Conservation (phyloP, 2,329 filamentous ascomycete species). For the Colletotrichum godetiae region DNA sequence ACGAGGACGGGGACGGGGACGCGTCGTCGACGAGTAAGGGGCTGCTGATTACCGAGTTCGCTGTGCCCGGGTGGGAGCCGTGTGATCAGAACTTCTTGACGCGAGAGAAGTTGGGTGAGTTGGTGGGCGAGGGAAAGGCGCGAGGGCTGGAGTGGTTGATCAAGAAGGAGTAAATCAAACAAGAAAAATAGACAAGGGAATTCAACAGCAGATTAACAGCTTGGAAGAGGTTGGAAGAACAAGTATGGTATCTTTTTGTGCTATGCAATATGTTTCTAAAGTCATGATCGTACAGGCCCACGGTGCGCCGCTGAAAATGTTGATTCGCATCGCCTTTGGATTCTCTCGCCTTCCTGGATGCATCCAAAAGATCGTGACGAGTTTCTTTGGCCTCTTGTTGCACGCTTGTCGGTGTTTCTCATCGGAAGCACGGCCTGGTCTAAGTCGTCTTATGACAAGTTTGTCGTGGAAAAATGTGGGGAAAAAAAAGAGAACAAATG, state of each 20-base stretch:
- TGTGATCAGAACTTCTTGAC: background rate
- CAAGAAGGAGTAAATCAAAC: background rate
- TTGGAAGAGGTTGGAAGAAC: background rate
- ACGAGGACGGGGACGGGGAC: constrained; percentile 48
- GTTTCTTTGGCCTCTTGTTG: no score
- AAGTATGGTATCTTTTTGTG: background rate
- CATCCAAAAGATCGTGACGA: no score
- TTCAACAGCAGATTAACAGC: no score
- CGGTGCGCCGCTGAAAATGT: background rate
- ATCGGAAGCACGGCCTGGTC: background rate
- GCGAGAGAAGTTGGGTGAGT: background rate
- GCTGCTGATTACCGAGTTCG: background rate
- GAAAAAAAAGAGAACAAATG: background rate
- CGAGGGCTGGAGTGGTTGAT: background rate
- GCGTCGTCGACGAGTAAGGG: constrained; percentile 33
- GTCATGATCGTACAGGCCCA: background rate
- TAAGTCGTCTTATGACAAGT: background rate
- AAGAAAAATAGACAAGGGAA: background rate
- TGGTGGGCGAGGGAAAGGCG: background rate
- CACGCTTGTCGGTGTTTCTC: no score
- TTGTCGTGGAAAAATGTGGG: background rate
- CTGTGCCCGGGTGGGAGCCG: background rate
- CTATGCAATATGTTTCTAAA: background rate
- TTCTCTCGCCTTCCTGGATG: background rate
- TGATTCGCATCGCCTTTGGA: background rate